These are phyloP conservation scores for Trametes maxima DNA, from an alignment of 768 basidiomycete genomes.

Conservation along the genomic window DNA sequence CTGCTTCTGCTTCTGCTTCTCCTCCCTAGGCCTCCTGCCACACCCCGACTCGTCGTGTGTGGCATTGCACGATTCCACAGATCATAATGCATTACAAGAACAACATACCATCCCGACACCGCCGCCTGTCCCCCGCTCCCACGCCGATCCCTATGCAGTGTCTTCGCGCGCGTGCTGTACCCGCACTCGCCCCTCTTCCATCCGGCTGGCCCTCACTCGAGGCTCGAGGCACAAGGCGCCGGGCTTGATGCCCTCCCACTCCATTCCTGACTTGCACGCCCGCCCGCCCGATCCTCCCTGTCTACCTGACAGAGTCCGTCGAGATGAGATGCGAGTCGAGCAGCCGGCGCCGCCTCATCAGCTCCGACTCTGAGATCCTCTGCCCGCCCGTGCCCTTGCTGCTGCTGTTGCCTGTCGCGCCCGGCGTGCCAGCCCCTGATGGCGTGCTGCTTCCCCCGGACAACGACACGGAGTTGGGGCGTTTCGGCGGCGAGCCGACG, in stretches of 20 bases:
- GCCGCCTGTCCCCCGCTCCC: slow-evolving; percentile 15
- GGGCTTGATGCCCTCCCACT: neutral
- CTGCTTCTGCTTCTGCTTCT: neutral
- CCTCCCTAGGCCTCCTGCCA: neutral
- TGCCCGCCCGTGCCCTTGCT: slow-evolving; percentile 50
- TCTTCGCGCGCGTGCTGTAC: slow-evolving; percentile 15
- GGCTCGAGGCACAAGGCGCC: neutral
- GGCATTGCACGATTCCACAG: neutral
- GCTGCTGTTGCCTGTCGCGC: no score
- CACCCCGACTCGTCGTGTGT: neutral
- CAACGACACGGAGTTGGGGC: neutral
- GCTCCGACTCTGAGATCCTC: slow-evolving; percentile 74
- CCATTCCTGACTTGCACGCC: neutral
- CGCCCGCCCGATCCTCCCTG: neutral
- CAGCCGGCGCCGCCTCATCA: slow-evolving; percentile 77
- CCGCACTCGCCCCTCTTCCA: neutral
- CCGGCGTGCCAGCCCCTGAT: neutral
- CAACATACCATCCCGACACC: slow-evolving; percentile 15
- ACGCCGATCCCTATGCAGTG: slow-evolving; percentile 14
- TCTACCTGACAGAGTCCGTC: slow-evolving; percentile 10
- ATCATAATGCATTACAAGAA: neutral
- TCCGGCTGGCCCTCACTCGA: neutral
- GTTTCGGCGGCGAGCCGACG: slow-evolving; percentile 12
- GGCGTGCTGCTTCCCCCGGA: neutral
- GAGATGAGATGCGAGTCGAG: slow-evolving; percentile 60